These are phyloP conservation scores for Penicillium verrucosum DNA, from an alignment of 2,329 filamentous ascomycete species.

Conservation along the genomic window DNA sequence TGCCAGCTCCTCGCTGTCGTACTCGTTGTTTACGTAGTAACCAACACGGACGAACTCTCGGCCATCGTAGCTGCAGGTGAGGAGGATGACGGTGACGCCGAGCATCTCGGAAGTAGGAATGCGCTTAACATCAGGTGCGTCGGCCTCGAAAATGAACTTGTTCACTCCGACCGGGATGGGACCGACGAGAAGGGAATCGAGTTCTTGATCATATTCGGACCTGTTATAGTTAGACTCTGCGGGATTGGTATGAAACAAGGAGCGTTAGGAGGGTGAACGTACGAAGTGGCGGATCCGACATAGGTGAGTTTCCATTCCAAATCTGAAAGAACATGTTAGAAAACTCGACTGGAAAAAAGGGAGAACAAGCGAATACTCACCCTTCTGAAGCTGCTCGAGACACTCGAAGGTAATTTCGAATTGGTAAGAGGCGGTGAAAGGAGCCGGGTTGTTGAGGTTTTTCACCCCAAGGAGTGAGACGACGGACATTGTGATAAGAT, in stretches of 20 bases:
- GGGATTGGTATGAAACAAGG: neutral
- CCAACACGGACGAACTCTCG: slow-evolving; percentile 97
- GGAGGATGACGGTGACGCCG: slow-evolving; percentile 92
- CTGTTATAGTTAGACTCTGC: slow-evolving; percentile 47
- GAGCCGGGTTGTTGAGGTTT: slow-evolving; percentile 94
- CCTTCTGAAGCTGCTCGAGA: slow-evolving; percentile 89
- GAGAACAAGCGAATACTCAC: slow-evolving; percentile 44
- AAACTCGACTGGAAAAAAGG: neutral
- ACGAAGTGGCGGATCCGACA: slow-evolving; percentile 96
- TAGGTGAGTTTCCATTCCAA: slow-evolving; percentile 99
- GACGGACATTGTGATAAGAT: slow-evolving; percentile 71
- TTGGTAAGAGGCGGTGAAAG: slow-evolving; percentile 87
- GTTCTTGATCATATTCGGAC: slow-evolving; percentile 96
- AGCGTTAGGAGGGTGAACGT: slow-evolving; percentile 42
- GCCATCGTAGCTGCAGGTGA: slow-evolving; percentile 94
- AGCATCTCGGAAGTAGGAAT: slow-evolving; percentile 95
- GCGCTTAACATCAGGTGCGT: slow-evolving; percentile 81
- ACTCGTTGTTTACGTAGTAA: slow-evolving; percentile 99
- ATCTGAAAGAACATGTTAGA: slow-evolving; percentile 54
- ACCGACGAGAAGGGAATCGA: slow-evolving; percentile 92
- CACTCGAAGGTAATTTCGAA: slow-evolving; percentile 99
- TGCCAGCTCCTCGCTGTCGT: slow-evolving; percentile 84
- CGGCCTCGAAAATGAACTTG: slow-evolving; percentile 97
- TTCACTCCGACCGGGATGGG: slow-evolving; percentile 98
- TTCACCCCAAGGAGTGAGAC: slow-evolving; percentile 94